A percentile compares a stretch with the other conserved stretches of the same genome.
Evolutionary conservation across 495 filamentous ascomycete species (phyloP).

Genomic region (Penicillium maclennaniae): DNA sequence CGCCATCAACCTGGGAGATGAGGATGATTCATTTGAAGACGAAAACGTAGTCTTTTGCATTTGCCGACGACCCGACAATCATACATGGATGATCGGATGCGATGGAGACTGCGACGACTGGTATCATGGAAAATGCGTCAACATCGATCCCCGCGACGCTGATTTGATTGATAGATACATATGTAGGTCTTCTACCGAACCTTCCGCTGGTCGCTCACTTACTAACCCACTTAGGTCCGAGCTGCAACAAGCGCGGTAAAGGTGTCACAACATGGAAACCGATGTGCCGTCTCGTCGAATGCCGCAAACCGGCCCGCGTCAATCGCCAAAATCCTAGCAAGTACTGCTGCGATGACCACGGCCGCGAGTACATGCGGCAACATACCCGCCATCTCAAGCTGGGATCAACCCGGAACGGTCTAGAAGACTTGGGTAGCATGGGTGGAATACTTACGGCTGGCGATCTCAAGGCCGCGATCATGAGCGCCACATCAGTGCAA

Average conservation of each 20-base stretch:
- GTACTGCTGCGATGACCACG: constrained; percentile 68
- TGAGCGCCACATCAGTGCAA: constrained; percentile 41
- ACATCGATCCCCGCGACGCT: constrained; percentile 57
- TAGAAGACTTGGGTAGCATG: constrained; percentile 47
- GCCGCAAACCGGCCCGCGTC: constrained; percentile 57
- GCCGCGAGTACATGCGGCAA: constrained; percentile 52
- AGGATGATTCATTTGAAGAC: constrained; percentile 43
- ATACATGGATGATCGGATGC: constrained; percentile 74
- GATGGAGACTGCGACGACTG: constrained; percentile 71
- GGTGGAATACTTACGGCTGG: constrained; percentile 55
- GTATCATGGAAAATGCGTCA: constrained; percentile 69
- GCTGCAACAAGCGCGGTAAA: constrained; percentile 51
- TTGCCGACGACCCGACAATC: constrained; percentile 66
- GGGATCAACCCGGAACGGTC: constrained; percentile 17
- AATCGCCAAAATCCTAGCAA: constrained; percentile 51
- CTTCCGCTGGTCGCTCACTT: neutral
- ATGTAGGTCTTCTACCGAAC: constrained; percentile 40
- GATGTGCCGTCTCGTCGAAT: constrained; percentile 60
- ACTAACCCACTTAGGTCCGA: constrained; percentile 44
- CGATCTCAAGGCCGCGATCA: constrained; percentile 55
- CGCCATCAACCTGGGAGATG: constrained; percentile 27
- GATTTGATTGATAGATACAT: constrained; percentile 67
- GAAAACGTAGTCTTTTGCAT: constrained; percentile 61
- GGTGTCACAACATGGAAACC: constrained; percentile 64
- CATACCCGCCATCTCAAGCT: constrained; percentile 31